Percentiles rank a stretch among this genome's conserved stretches.
phyloP scores from a whole-genome alignment of 176 grass and related monocot genomes.

The Triticum turgidum region DNA sequence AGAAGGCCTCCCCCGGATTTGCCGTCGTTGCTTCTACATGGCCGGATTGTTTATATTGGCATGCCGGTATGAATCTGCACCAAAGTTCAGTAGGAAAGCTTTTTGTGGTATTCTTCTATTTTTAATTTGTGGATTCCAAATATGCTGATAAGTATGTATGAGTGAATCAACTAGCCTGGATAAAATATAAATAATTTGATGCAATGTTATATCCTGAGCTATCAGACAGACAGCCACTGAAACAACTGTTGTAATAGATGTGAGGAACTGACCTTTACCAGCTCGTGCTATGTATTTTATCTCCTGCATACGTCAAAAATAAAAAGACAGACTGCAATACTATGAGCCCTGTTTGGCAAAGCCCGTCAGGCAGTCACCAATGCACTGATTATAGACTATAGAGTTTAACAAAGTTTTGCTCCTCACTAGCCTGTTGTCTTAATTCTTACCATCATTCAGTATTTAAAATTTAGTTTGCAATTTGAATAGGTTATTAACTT shows the following conservation, averaged over 20 bases:
- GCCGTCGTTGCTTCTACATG: constrained; percentile 80
- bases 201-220: not conserved
- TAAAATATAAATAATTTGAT: not conserved
- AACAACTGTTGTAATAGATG: not conserved
- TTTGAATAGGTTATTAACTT: not conserved
- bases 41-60: constrained; percentile 70
- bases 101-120: not conserved
- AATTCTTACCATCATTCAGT: not conserved
- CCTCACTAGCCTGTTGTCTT: not conserved
- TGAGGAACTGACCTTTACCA: not conserved
- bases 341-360: not conserved
- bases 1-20: constrained; percentile 68
- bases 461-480: not conserved
- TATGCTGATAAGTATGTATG: constrained; percentile 1
- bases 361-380: not conserved
- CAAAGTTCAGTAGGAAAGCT: not conserved
- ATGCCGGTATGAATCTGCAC: constrained; percentile 72
- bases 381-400: not conserved
- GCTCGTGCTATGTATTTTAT: not conserved
- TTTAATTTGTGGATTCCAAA: constrained; percentile 7
- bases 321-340: not conserved
- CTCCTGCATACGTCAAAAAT: not conserved
- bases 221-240: not conserved
- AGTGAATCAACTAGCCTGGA: not conserved
- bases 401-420: not conserved